These are phyloP conservation scores for Sclerospora graminicola DNA, from an alignment of 352 stramenopile species.

Conservation along the genomic window DNA sequence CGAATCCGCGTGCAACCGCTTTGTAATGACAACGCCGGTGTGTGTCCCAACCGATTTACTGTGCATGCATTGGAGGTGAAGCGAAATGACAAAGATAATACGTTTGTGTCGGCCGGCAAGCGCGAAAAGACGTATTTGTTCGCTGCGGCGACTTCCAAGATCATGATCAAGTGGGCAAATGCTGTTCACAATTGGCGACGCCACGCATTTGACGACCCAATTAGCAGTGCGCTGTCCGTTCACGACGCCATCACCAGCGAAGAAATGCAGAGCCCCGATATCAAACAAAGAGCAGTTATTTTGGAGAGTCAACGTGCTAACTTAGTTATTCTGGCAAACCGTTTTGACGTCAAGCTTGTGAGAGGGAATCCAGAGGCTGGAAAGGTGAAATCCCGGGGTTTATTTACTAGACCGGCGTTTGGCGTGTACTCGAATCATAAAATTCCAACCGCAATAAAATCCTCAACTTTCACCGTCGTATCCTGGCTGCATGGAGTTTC, in stretches of 20 bases:
- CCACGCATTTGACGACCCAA: constrained; percentile 51
- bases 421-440: constrained; percentile 5
- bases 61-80: constrained; percentile 37
- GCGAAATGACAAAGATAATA: constrained; percentile 37
- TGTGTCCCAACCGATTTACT: constrained; percentile 63
- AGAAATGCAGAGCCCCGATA: constrained; percentile 5
- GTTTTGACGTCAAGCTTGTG: constrained; percentile 44
- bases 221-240: constrained; percentile 20
- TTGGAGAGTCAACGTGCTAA: constrained; percentile 18
- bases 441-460: constrained; percentile 8
- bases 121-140: constrained; percentile 33
- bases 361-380: constrained; percentile 1
- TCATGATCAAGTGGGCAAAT: constrained; percentile 56
- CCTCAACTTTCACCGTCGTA: constrained; percentile 17
- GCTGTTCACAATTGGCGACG: constrained; percentile 66
- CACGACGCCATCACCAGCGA: constrained; percentile 16
- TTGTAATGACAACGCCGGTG: constrained; percentile 20
- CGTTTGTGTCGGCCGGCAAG: constrained; percentile 27
- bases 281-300: constrained; percentile 9
- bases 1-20: constrained; percentile 44
- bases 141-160: constrained; percentile 36
- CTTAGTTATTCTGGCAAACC: constrained; percentile 21
- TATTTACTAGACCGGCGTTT: constrained; percentile 14
- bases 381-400: constrained; percentile 6
- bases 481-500: constrained; percentile 27